These are phyloP conservation scores for Tieghemiomyces parasiticus DNA, from an alignment of 192 early-diverging fungal species.

Conservation along the genomic window DNA sequence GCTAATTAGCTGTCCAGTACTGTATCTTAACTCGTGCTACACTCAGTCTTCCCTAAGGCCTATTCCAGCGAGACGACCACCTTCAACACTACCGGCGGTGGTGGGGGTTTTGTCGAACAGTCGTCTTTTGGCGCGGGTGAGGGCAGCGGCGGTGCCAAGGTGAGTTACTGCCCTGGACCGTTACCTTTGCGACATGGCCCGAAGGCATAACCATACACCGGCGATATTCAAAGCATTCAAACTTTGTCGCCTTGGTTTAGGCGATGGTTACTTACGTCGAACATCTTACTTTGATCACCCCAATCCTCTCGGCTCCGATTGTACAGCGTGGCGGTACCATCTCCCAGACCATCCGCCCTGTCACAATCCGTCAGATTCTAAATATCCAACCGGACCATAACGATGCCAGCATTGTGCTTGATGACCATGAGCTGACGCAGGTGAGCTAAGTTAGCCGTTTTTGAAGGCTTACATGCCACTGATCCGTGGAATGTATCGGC, in stretches of 20 bases:
- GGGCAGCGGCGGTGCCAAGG: neutral
- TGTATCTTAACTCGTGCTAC: too few species aligned
- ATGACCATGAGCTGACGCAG: slow-evolving; percentile 50
- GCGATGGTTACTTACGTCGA: neutral
- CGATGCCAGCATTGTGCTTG: slow-evolving; percentile 49
- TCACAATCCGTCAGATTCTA: slow-evolving; percentile 66
- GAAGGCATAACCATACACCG: neutral
- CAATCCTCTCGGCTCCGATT: neutral
- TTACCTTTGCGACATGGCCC: neutral
- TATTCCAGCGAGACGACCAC: too few species aligned
- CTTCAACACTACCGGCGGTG: too few species aligned
- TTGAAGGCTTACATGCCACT: neutral
- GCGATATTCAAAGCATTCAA: neutral
- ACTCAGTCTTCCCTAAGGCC: too few species aligned
- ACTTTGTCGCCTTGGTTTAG: neutral
- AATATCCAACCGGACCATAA: slow-evolving; percentile 25
- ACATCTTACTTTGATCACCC: neutral
- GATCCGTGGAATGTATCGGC: neutral
- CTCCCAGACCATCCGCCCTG: slow-evolving; percentile 57
- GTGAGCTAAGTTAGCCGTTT: slow-evolving; percentile 17
- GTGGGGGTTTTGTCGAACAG: neutral
- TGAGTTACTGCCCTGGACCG: neutral
- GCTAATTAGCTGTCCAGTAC: too few species aligned
- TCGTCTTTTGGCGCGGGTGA: neutral
- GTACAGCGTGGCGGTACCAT: slow-evolving; percentile 23